Base-by-base conservation (phyloP, 805 yeast genomes). In the Torulaspora franciscae region DNA sequence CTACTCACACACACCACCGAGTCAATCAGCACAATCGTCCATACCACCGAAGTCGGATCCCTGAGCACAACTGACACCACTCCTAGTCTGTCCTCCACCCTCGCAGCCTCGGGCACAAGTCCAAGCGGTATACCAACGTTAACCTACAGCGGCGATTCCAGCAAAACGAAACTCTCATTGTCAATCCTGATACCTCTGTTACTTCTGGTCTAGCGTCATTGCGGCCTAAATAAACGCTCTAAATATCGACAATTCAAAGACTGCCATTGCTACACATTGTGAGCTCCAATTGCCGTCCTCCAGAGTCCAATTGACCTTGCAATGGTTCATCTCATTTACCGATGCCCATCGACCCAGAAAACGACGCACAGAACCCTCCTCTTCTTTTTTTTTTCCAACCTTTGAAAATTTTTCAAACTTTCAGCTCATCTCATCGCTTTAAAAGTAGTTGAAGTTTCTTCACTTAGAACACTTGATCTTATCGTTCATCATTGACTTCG, bases 401-500 rank as follows among this genome's bases (percentile, higher is more conserved):
- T 19, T 6, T 32, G 44, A 48, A 48, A 48, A 48, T 44, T 23
- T 48, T 48, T 48, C 45, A 48, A 44, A 40, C 34, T 22, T 41
- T 38, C 48, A 48, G 40, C 51, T 44, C 51, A 48, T 48, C 51
- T 43, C 51, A 48, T 44, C 48, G 51, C 51, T 46, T 22, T 7
- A 25, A 32, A 27, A 34, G 45, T 25, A 17, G 33, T 19, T 33
- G 38, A 30, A 24, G 23, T 22, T 17, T 37, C 29, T 28, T 32
- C 17, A 29, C 19, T 24, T 23, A n/a, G n/a, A 30, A n/a, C 23
- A 19, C 4, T 15, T 42, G 35, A 30, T 11, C 36, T 36, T 30
- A 19, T 30, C 33, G 5, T 19, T 30, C 11, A 14, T 9, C 6
- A 9, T 30, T 19, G 22, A 10, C 6, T 8, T 13, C 10, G 9